Base-by-base conservation (phyloP, 1,284 basidiomycete genomes). In the Ceratobasidium sp. region DNA sequence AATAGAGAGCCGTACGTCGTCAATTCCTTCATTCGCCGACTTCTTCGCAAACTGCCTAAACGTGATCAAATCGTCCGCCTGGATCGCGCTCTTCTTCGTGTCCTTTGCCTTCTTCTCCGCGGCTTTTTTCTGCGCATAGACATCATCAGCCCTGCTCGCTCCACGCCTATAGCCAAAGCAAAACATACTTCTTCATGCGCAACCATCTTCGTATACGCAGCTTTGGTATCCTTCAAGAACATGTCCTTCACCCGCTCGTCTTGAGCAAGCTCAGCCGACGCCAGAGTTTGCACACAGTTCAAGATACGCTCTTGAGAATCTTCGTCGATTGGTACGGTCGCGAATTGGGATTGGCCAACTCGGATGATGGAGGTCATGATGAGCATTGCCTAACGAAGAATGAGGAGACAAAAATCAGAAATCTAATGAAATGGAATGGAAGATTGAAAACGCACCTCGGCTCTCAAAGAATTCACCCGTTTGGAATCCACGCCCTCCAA, bases 301-400 rank as follows among this genome's bases (percentile, higher is more conserved):
- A 98, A 92, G 85, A 99, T 97, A 26, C 98, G 93, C 86, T 99
- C 98, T 82, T 92, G 94, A 33, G 96, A 97, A 86, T 99, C 98
- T 85, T 99, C 98, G 87, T 99, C 98, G 82, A 99, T 99, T 18
- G 95, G 94, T 1, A 94, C 93, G 0, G 94, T 92, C 56, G 94
- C 95, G 82, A 98, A 98, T 84, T 97, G 97, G 79, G 95, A 97
- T 87, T 99, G 97, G 56, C 98, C 98, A 67, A 99, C 96, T 68
- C 97, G 95, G 82, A 99, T 95, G 83, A 98, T 90, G 20, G 96
- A 98, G 1, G 96, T 94, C 97, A 99, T 99, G 84, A 99, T 97
- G 79, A 99, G 89, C 95, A 99, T 99, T 2, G 96, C 93, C 93
- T 95, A 81, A 26, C 33, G 26, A 64, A 44, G 71, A 33, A 33